Evolutionary conservation across 1,139 yeast species (phyloP).

Genomic region (Zhuliangozyma blackwelliae): DNA sequence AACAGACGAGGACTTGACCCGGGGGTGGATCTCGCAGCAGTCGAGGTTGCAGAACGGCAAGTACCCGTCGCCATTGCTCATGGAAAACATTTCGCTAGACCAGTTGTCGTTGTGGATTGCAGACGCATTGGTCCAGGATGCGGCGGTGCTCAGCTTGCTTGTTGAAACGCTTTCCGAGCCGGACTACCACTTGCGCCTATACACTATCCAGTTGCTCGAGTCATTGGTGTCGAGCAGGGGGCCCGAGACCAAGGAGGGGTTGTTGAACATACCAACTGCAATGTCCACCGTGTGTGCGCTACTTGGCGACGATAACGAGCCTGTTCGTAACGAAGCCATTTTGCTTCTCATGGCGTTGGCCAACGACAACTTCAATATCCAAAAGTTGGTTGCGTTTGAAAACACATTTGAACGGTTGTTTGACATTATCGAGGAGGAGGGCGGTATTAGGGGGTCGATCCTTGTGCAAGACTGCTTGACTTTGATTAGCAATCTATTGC

Average conservation of each 20-base stretch:
- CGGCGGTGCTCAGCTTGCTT: conserved; percentile 53
- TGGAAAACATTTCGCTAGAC: conserved; percentile 60
- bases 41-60: conserved; percentile 77
- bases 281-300: conserved; percentile 68
- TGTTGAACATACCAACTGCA: conserved; percentile 74
- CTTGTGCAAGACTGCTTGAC: conserved; percentile 87
- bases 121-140: conserved; percentile 80
- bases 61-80: conserved; percentile 73
- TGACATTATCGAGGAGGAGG: conserved; percentile 76
- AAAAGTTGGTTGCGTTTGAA: conserved; percentile 91
- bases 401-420: conserved; percentile 83
- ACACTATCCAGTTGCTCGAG: conserved; percentile 79
- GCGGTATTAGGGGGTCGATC: conserved; percentile 87
- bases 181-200: conserved; percentile 67
- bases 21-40: conserved; percentile 72
- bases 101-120: conserved; percentile 94
- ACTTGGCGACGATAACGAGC: conserved; percentile 73
- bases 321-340: conserved; percentile 86
- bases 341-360: conserved; percentile 79
- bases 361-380: conserved; percentile 79
- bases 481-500: conserved; percentile 65
- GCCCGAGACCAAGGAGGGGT: conserved; percentile 64
- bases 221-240: conserved; percentile 81
- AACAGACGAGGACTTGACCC: conserved; percentile 52
- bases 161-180: conserved; percentile 51